phyloP scores from a whole-genome alignment of 192 early-diverging fungal genomes.

The Geranomyces variabilis region DNA sequence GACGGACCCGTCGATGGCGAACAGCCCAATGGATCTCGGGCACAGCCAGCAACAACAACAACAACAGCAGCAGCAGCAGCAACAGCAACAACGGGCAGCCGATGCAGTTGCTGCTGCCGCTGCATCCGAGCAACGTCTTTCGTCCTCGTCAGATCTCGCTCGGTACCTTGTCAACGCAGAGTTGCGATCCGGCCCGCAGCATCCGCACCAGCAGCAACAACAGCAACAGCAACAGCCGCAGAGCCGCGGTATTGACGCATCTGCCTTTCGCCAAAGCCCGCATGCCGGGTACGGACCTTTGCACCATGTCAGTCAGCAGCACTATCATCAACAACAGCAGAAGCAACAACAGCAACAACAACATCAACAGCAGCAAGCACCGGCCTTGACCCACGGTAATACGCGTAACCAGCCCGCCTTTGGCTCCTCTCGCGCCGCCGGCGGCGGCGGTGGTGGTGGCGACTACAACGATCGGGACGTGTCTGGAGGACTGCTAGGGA shows the following conservation, averaged over 20 bases:
- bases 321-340: conserved; percentile 6
- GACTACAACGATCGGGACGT: not conserved
- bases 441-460: not conserved
- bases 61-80: not conserved
- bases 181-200: not conserved
- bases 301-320: not conserved
- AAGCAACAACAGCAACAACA: conserved; percentile 1
- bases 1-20: too few relatives aligned
- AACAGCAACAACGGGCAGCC: not conserved
- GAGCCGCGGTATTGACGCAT: not conserved
- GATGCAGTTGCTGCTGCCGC: not conserved
- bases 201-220: too few relatives aligned
- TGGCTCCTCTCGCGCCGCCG: not conserved
- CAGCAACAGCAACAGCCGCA: not conserved
- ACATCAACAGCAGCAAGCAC: not conserved
- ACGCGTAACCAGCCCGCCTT: not conserved
- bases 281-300: not conserved
- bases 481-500: not conserved
- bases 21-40: too few relatives aligned
- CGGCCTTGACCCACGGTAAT: not conserved
- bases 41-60: too few relatives aligned
- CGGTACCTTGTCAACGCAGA: not conserved
- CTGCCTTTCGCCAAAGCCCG: not conserved
- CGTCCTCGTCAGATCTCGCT: not conserved
- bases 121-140: not conserved